A percentile compares a stretch with the other conserved stretches of the same genome.
These are phyloP conservation scores for Nematocida homosporus DNA, from an alignment of 371 early-diverging fungal species.

Conservation along the genomic window DNA sequence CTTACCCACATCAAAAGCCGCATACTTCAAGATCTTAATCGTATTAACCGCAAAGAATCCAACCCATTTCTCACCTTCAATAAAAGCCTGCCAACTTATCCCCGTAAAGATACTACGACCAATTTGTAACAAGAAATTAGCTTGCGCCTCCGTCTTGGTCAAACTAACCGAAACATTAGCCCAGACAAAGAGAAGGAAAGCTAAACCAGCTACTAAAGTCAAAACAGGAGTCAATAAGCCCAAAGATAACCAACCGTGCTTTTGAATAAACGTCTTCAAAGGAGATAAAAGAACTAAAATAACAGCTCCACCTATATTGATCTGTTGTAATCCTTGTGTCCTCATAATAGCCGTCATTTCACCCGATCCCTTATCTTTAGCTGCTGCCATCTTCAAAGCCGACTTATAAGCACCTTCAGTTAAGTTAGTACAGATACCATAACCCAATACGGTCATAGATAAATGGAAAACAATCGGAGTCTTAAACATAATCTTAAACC, in stretches of 20 bases:
- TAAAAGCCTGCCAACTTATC: neutral
- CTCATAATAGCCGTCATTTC: slow-evolving; percentile 49
- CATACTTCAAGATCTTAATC: slow-evolving; percentile 66
- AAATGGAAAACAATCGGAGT: slow-evolving; percentile 64
- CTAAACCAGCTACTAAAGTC: slow-evolving; percentile 27
- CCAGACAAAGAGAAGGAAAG: slow-evolving; percentile 29
- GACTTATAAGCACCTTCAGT: slow-evolving; percentile 65
- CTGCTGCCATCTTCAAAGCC: slow-evolving; percentile 54
- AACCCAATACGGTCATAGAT: slow-evolving; percentile 65
- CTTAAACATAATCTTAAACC: slow-evolving; percentile 60
- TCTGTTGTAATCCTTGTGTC: slow-evolving; percentile 59
- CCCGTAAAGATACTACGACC: neutral
- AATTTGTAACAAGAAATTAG: neutral
- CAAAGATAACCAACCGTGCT: slow-evolving; percentile 60
- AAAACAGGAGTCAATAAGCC: slow-evolving; percentile 64
- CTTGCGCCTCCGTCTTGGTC: neutral
- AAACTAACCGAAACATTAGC: slow-evolving; percentile 9
- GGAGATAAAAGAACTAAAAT: slow-evolving; percentile 64
- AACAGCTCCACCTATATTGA: slow-evolving; percentile 56
- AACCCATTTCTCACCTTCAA: neutral
- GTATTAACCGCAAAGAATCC: slow-evolving; percentile 29
- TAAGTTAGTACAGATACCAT: slow-evolving; percentile 64
- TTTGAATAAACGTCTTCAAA: slow-evolving; percentile 62
- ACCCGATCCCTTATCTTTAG: slow-evolving; percentile 33
- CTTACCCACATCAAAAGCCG: slow-evolving; percentile 66